Evolutionary conservation across 176 grass and related monocot species (phyloP).

Genomic region (Lolium rigidum): DNA sequence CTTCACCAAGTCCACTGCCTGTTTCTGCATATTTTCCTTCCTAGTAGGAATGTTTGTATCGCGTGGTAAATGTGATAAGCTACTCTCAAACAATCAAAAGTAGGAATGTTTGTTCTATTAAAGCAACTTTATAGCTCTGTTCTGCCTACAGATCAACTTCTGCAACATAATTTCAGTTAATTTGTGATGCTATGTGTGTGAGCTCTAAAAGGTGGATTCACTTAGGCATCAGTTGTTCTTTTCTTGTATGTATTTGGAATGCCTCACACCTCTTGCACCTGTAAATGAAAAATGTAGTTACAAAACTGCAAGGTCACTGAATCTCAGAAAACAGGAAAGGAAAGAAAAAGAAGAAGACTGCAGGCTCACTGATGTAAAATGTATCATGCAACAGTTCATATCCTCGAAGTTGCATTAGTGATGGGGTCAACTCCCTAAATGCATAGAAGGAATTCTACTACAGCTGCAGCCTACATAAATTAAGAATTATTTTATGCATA

Average conservation of each 20-base stretch:
- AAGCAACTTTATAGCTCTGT: slow-evolving; percentile 8
- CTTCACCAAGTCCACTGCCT: background rate
- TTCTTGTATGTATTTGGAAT: background rate
- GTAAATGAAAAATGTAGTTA: slow-evolving; percentile 22
- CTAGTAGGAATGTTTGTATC: background rate
- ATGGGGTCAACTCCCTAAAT: background rate
- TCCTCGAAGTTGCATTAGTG: background rate
- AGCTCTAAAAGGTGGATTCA: background rate
- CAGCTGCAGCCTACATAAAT: background rate
- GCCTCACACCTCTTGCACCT: background rate
- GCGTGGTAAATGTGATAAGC: no score
- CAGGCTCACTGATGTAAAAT: background rate
- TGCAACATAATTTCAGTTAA: background rate
- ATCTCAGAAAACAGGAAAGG: background rate
- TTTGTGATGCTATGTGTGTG: background rate
- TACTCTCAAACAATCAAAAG: no score
- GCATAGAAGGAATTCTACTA: background rate
- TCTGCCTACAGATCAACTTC: slow-evolving; percentile 11
- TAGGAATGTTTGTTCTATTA: background rate
- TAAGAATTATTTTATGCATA: background rate
- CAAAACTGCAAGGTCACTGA: slow-evolving; percentile 18
- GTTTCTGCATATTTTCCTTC: background rate
- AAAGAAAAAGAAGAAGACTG: background rate
- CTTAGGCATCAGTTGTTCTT: background rate
- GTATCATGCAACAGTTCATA: background rate